phyloP scores from a whole-genome alignment of 306 rosid genomes.

The Gastrolobium bilobum region DNA sequence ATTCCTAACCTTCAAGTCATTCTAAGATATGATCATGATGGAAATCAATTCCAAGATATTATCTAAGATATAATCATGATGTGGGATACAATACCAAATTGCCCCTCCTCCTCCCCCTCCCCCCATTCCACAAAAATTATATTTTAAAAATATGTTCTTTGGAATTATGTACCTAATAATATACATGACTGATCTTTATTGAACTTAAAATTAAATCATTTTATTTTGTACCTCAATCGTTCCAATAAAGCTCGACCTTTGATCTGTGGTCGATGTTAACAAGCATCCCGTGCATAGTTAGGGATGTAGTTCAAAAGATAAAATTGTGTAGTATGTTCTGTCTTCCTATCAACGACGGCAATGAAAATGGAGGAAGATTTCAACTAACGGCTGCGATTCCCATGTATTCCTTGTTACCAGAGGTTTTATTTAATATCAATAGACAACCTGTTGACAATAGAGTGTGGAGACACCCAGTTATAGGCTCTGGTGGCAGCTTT shows the following conservation, averaged over 20 bases:
- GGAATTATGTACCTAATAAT: too few relatives aligned
- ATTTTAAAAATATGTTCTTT: too few relatives aligned
- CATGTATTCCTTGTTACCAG: neutral
- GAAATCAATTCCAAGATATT: too few relatives aligned
- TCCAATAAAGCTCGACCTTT: neutral
- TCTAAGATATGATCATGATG: too few relatives aligned
- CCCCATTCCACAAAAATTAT: too few relatives aligned
- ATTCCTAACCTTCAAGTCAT: too few relatives aligned
- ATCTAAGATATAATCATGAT: too few relatives aligned
- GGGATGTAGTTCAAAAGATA: neutral
- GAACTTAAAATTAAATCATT: neutral
- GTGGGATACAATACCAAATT: too few relatives aligned
- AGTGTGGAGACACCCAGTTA: neutral
- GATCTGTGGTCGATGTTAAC: neutral
- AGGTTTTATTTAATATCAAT: neutral
- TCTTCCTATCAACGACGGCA: constrained; percentile 12
- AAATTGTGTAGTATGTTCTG: constrained; percentile 11
- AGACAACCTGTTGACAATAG: constrained; percentile 18
- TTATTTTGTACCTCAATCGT: neutral
- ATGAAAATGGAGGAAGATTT: constrained; percentile 21
- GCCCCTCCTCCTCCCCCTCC: too few relatives aligned
- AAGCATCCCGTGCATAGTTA: neutral
- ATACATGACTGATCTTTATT: neutral
- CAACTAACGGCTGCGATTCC: constrained; percentile 28
- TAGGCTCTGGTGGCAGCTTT: constrained; percentile 29